phyloP scores from a whole-genome alignment of 345 rosid species.

The Zanthoxylum bungeanum region DNA sequence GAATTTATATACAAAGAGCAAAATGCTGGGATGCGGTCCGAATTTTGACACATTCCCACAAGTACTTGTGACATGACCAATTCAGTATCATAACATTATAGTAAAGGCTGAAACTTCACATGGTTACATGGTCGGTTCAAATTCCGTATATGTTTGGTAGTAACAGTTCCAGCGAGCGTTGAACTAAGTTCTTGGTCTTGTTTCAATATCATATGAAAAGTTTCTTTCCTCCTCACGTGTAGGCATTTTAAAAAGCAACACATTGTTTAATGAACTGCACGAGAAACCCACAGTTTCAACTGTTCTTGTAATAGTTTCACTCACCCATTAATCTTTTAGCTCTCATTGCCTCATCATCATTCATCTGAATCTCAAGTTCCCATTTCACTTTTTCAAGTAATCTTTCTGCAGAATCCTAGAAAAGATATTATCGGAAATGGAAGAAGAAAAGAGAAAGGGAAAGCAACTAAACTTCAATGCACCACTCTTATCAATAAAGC shows the following conservation, averaged over 20 bases:
- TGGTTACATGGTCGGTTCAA: neutral
- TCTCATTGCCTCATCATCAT: neutral
- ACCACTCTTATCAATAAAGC: conserved; percentile 70
- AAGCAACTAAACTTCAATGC: conserved; percentile 66
- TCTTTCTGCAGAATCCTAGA: neutral
- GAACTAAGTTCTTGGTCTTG: conserved; percentile 9
- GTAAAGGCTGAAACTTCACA: neutral
- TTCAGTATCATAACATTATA: neutral
- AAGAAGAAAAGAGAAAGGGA: conserved; percentile 22
- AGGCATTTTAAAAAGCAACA: conserved; percentile 43
- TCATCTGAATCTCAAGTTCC: conserved; percentile 4
- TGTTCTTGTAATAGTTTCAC: conserved; percentile 26
- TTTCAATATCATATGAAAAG: conserved; percentile 7
- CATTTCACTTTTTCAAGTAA: neutral
- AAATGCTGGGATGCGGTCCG: too few relatives aligned
- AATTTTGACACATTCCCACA: too few relatives aligned
- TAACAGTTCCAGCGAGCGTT: conserved; percentile 7
- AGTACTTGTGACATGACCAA: neutral
- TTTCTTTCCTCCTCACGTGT: conserved; percentile 30
- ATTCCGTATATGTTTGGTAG: conserved; percentile 14
- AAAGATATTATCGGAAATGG: conserved; percentile 9
- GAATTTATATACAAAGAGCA: too few relatives aligned
- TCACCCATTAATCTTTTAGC: conserved; percentile 20
- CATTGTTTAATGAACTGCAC: conserved; percentile 41
- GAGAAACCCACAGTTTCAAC: conserved; percentile 43